Percentiles rank a stretch among this genome's conserved stretches.
phyloP scores from a whole-genome alignment of 371 early-diverging fungal genomes.

The Lichtheimia ramosa region DNA sequence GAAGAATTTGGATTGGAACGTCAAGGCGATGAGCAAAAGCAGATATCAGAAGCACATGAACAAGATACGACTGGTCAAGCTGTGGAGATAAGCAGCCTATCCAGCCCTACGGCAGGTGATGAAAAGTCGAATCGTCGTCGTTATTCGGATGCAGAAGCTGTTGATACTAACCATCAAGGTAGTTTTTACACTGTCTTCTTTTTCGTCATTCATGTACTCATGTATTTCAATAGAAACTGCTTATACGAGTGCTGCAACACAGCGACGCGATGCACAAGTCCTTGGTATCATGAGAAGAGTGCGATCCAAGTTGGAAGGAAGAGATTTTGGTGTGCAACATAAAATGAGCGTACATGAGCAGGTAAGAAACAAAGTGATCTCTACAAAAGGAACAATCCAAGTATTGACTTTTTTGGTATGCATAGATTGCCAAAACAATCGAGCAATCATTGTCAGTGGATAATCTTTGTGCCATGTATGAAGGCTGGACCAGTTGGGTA shows the following conservation, averaged over 20 bases:
- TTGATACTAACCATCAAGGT: not conserved
- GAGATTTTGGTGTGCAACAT: conserved; percentile 53
- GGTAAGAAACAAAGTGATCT: conserved; percentile 24
- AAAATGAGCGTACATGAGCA: conserved; percentile 64
- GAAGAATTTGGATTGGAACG: conserved; percentile 43
- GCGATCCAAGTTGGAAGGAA: conserved; percentile 70
- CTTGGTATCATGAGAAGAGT: conserved; percentile 62
- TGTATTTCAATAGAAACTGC: not conserved
- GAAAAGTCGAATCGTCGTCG: not conserved
- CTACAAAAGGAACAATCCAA: not conserved
- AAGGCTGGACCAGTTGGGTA: conserved; percentile 64
- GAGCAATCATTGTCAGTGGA: conserved; percentile 57
- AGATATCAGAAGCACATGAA: not conserved
- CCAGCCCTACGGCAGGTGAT: not conserved
- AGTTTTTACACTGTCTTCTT: too few relatives aligned
- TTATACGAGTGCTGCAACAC: conserved; percentile 5
- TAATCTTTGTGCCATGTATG: conserved; percentile 62
- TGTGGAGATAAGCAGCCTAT: too few relatives aligned
- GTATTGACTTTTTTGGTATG: not conserved
- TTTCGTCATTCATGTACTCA: too few relatives aligned
- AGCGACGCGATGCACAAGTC: conserved; percentile 52
- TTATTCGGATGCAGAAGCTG: not conserved
- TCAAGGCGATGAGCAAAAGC: conserved; percentile 12
- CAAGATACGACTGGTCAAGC: too few relatives aligned
- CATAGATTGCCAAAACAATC: conserved; percentile 50